Base-by-base conservation (phyloP, 345 rosid genomes). In the Erucastrum elatum region DNA sequence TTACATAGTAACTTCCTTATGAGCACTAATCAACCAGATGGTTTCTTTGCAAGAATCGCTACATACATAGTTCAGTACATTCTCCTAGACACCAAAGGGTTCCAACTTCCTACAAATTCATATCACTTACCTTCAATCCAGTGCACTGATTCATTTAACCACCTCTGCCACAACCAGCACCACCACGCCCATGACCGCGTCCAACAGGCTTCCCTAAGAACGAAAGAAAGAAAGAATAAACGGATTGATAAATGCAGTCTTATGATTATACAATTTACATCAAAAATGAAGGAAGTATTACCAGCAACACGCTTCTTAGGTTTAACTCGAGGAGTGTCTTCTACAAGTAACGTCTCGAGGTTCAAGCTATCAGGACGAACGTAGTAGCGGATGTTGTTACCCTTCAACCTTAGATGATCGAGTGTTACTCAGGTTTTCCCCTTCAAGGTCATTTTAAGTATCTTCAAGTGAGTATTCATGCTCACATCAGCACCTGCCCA, bases 281-380 rank as follows among this genome's bases (percentile, higher is more conserved):
- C 34, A 2, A 49, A 56, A 82, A 35, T 27, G 73, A 60, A 12
- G 3, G 63, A 84, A 87, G 91, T 88, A 9, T 49, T 85, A 96
- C 99, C 99, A 53, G 97, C 94, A 77, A 89, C 87, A 82, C 97
- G 85, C 86, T 96, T 93, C 92, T 93, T 96, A 29, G 98, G 97
- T 77, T 93, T 93, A 81, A 96, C 87, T 84, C 89, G 88, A 58
- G 98, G 98, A 15, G 97, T 89, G 84, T 93, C 98, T 82, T 96
- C 95, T 46, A 93, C 92, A 79, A 93, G 90, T 80, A 91, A 85
- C 0, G 98, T 96, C 87, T 93, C 99, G 13, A 96, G 84, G 70
- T 96, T 93, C 84, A 93, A 85, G 90, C 98, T 96, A 87, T 96
- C 97, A 34, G 98, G 99, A 64, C 90, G 96, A 79, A 96, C 91